Percentiles rank a stretch among this genome's conserved stretches.
Conservation (phyloP, 1,139 yeast species). For the Hyphopichia buzzinii region DNA sequence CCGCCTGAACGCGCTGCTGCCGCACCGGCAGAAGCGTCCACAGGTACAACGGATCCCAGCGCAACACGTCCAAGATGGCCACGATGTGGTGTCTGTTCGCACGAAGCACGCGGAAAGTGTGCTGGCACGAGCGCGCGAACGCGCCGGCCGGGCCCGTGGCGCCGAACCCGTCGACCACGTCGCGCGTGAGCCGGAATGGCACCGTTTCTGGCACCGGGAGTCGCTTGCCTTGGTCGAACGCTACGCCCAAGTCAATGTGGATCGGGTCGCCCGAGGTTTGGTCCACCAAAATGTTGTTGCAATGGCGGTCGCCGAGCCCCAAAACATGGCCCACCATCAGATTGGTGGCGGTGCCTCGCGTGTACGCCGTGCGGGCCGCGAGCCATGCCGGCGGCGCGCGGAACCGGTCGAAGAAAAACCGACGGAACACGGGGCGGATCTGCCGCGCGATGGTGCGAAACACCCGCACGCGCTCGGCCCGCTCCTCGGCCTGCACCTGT, state of each 20-base stretch:
- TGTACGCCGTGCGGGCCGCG: constrained; percentile 58
- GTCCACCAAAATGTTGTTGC: constrained; percentile 87
- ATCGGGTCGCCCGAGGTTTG: constrained; percentile 80
- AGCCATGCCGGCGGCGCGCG: constrained; percentile 73
- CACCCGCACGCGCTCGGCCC: constrained; percentile 44
- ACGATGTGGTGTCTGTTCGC: constrained; percentile 65
- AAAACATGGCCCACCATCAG: constrained; percentile 85
- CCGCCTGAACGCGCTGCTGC: constrained; percentile 50
- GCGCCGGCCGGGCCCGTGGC: constrained; percentile 76
- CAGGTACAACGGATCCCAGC: constrained; percentile 89
- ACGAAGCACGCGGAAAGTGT: constrained; percentile 67
- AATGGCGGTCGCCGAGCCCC: constrained; percentile 94
- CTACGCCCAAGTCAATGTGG: constrained; percentile 94
- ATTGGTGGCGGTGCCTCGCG: constrained; percentile 78
- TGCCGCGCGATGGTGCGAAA: constrained; percentile 50
- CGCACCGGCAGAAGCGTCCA: constrained; percentile 83
- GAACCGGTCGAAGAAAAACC: constrained; percentile 71
- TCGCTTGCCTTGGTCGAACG: constrained; percentile 87
- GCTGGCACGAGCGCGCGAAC: constrained; percentile 70
- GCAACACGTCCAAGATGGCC: constrained; percentile 79
- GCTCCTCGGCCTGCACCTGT: constrained; percentile 47
- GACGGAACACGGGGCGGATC: constrained; percentile 65
- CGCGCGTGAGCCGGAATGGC: constrained; percentile 89
- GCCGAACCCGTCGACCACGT: constrained; percentile 91
- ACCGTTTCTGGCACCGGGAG: constrained; percentile 89